phyloP scores from a whole-genome alignment of 805 yeast species.

The Starmerella sirachaensis region DNA sequence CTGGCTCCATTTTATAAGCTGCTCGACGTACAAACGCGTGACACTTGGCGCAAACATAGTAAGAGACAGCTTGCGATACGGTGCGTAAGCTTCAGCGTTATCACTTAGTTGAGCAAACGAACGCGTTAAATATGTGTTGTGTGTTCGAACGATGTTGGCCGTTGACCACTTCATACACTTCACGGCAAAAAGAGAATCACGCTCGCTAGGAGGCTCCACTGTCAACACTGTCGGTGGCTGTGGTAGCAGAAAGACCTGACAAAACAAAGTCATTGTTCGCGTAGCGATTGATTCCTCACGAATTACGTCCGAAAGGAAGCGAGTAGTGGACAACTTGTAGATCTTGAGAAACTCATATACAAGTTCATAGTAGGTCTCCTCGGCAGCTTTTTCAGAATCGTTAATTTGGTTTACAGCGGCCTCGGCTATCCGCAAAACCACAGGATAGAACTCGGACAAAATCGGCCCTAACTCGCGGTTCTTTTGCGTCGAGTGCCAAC shows the following conservation, averaged over 20 bases:
- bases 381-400: conserved; percentile 36
- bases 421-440: conserved; percentile 53
- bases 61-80: conserved; percentile 45
- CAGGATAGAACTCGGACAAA: conserved; percentile 50
- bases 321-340: conserved; percentile 57
- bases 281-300: conserved; percentile 42
- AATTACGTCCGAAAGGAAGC: conserved; percentile 45
- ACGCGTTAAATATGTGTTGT: conserved; percentile 48
- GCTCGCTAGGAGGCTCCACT: conserved; percentile 36
- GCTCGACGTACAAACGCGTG: conserved; percentile 47
- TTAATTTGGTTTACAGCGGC: conserved; percentile 30
- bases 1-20: conserved; percentile 63
- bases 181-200: conserved; percentile 43
- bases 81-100: conserved; percentile 39
- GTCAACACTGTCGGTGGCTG: conserved; percentile 44
- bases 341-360: conserved; percentile 60
- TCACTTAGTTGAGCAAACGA: conserved; percentile 21
- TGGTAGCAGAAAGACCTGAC: conserved; percentile 47
- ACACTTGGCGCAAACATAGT: conserved; percentile 61
- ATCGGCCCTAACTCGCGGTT: conserved; percentile 40
- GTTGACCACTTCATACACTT: conserved; percentile 83
- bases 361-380: conserved; percentile 41
- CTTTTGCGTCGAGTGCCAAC: conserved; percentile 54
- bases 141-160: conserved; percentile 61
- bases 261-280: conserved; percentile 70